Evolutionary conservation across 2,329 filamentous ascomycete species (phyloP), one percentile per base, ranked within the genome.

Genomic region (Aspergillus sergii): DNA sequence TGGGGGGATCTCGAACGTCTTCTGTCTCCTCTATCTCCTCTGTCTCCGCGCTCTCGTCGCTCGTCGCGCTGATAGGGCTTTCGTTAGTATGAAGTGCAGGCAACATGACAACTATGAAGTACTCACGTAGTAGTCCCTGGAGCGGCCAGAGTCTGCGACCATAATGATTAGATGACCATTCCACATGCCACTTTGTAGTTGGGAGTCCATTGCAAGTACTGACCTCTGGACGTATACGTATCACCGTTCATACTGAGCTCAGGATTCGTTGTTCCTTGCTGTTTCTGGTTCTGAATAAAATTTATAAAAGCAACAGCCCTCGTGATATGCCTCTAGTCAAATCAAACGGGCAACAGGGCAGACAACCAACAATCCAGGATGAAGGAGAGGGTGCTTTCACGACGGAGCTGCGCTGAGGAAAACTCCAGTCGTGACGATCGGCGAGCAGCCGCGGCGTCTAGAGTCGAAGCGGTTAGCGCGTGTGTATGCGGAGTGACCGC

Each of bases 1-100:
- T 91, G 89, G 62, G 94, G 94, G 21, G 94, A 98, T 75, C 94
- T 89, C 65, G 94, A 97, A 68, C 94, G 91, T 80, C 93, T 86
- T 73, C 90, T 85, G 60, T 88, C 87, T 69, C 86, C 85, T 71
- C 84, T 80, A 19, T 50, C 46, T 30, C 46, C 51, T 54, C 51
- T 54, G 51, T 84, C 81, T 57, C 73, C 76, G 64, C 81, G 78
- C 61, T 82, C 80, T 61, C 81, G 79, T 64, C 80, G 75, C 63
- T 82, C 80, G 68, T 81, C 82, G 71, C 84, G 83, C 77, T 79
- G 59, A 56, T 34, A 12, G n/a, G 23, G 32, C 10, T 21, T 60
- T 58, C 57, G 60, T 55, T 54, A 45, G 28, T 39, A 12, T 34
- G 7, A 21, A 26, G 21, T 51, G 19, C 2, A 23, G 32, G 26